Conservation (phyloP, 495 filamentous ascomycete genomes). For the Pyrenula massariospora region DNA sequence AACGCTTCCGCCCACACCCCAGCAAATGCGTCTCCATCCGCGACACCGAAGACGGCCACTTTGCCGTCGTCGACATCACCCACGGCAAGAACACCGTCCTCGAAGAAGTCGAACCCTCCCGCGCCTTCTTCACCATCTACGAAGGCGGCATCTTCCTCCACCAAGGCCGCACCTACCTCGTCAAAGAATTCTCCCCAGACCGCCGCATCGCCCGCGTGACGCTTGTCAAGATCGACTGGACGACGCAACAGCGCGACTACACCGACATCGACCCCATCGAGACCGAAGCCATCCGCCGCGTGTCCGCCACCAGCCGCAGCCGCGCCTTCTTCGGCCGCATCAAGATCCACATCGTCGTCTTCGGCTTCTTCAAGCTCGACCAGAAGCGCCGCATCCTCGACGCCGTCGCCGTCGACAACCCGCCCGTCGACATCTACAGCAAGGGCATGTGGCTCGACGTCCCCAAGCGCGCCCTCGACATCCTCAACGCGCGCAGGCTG, state of each 20-base stretch:
- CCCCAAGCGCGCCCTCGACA: slow-evolving; percentile 63
- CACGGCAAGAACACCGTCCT: slow-evolving; percentile 72
- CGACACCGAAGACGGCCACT: slow-evolving; percentile 85
- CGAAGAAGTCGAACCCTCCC: slow-evolving; percentile 90
- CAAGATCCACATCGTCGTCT: slow-evolving; percentile 72
- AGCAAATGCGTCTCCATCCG: slow-evolving; percentile 78
- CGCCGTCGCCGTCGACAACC: slow-evolving; percentile 85
- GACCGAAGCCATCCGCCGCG: slow-evolving; percentile 67
- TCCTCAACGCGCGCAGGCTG: slow-evolving; percentile 57
- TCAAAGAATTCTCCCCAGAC: slow-evolving; percentile 77
- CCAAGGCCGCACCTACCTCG: slow-evolving; percentile 83
- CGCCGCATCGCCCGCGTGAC: slow-evolving; percentile 61
- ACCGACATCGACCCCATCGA: slow-evolving; percentile 91
- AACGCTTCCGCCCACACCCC: slow-evolving; percentile 76
- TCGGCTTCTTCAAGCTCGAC: slow-evolving; percentile 94
- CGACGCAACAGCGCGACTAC: slow-evolving; percentile 83
- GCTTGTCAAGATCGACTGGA: slow-evolving; percentile 90
- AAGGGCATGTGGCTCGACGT: slow-evolving; percentile 98
- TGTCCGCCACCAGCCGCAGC: slow-evolving; percentile 30
- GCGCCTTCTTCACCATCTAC: slow-evolving; percentile 92
- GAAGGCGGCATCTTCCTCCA: slow-evolving; percentile 97
- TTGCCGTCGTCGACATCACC: slow-evolving; percentile 84
- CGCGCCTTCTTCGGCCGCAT: slow-evolving; percentile 78
- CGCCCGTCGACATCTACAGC: slow-evolving; percentile 68
- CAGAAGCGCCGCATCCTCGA: slow-evolving; percentile 74